Conservation (phyloP, 257 asterid species). For the Galeopsis tetrahit region DNA sequence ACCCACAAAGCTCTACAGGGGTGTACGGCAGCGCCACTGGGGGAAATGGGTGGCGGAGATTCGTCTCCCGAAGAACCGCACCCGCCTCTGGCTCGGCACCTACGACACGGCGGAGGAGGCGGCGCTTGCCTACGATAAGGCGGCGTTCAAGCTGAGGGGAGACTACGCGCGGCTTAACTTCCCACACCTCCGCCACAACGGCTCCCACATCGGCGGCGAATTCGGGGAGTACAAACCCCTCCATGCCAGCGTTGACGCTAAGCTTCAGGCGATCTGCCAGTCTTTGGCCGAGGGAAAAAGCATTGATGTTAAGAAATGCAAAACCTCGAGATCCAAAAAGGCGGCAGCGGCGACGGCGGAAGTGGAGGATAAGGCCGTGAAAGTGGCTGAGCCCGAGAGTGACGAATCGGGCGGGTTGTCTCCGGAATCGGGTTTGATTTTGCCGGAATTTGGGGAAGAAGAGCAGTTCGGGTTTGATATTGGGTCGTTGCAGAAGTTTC, state of each 20-base stretch:
- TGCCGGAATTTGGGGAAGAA: constrained; percentile 41
- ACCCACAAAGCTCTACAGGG: constrained; percentile 90
- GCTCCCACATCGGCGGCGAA: constrained; percentile 70
- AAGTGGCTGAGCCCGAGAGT: constrained; percentile 32
- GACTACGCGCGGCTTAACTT: constrained; percentile 86
- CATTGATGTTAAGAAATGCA: constrained; percentile 61
- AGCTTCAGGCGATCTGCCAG: constrained; percentile 71
- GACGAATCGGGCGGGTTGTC: constrained; percentile 47
- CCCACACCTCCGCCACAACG: constrained; percentile 81
- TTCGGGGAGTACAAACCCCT: constrained; percentile 87
- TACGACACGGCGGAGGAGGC: constrained; percentile 98
- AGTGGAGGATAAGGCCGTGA: constrained; percentile 32
- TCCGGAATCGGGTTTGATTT: constrained; percentile 35
- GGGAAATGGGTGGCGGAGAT: constrained; percentile 99
- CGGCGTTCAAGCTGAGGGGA: constrained; percentile 92
- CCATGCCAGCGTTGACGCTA: constrained; percentile 90
- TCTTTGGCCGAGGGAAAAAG: constrained; percentile 76
- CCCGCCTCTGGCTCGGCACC: constrained; percentile 94
- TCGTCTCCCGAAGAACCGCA: constrained; percentile 88
- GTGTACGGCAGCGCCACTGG: constrained; percentile 99
- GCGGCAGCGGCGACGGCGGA: constrained; percentile 16
- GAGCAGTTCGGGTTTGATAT: constrained; percentile 42
- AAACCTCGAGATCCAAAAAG: constrained; percentile 41
- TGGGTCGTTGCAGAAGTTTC: constrained; percentile 44
- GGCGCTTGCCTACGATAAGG: constrained; percentile 92